A percentile compares a stretch with the other conserved stretches of the same genome.
Conservation (phyloP, 495 filamentous ascomycete species). For the Jackrogersella minutella region DNA sequence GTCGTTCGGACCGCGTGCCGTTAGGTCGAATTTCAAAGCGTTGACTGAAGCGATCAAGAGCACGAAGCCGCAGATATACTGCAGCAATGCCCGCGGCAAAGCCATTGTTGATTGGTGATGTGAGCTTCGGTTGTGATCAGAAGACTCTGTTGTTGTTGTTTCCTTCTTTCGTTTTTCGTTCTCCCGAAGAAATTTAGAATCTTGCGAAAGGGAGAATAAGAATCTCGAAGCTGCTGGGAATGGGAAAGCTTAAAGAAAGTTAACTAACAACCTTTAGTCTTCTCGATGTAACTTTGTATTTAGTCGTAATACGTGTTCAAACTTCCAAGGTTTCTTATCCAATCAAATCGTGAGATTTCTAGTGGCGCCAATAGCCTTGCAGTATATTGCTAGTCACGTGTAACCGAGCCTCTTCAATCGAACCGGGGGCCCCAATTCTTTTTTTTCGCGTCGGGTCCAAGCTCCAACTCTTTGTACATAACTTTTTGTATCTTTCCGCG, state of each 20-base stretch:
- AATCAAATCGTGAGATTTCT: slow-evolving; percentile 14
- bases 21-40: slow-evolving; percentile 93
- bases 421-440: slow-evolving; percentile 11
- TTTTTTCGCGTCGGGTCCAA: slow-evolving; percentile 24
- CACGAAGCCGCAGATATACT: slow-evolving; percentile 55
- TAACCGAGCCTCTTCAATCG: slow-evolving; percentile 4
- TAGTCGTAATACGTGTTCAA: slow-evolving; percentile 43
- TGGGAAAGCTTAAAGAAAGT: neutral
- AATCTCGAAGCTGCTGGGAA: slow-evolving; percentile 5
- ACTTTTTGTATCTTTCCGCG: slow-evolving; percentile 23
- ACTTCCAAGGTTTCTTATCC: slow-evolving; percentile 35
- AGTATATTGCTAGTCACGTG: slow-evolving; percentile 24
- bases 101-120: slow-evolving; percentile 45
- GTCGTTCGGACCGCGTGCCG: slow-evolving; percentile 69
- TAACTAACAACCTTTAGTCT: slow-evolving; percentile 27
- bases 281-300: slow-evolving; percentile 28
- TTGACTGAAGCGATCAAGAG: slow-evolving; percentile 68
- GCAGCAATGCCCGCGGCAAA: slow-evolving; percentile 51
- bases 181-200: slow-evolving; percentile 10
- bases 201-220: slow-evolving; percentile 25
- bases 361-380: slow-evolving; percentile 16
- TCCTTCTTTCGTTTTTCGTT: slow-evolving; percentile 4
- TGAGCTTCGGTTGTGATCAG: neutral
- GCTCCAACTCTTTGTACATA: slow-evolving; percentile 13
- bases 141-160: neutral